These are phyloP conservation scores for Sporothrix globosa DNA, from an alignment of 2,329 filamentous ascomycete genomes.

Conservation along the genomic window DNA sequence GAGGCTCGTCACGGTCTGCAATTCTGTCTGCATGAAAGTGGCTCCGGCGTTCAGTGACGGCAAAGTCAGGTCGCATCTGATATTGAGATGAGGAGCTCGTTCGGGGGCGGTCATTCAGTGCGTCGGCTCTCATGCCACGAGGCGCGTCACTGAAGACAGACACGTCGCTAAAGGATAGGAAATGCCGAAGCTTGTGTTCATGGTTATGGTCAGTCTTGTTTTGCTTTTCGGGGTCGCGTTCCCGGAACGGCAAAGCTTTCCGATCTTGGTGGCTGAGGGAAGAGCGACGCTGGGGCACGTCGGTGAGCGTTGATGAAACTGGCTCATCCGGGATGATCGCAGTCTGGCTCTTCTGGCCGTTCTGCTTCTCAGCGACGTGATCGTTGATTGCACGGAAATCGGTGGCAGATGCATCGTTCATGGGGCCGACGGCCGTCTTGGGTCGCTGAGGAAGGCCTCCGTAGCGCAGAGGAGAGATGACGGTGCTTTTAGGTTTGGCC, in stretches of 20 bases:
- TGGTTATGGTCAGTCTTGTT: not conserved
- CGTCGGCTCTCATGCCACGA: not conserved
- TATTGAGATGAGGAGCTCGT: not conserved
- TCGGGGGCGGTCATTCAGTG: not conserved
- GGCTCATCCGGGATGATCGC: not conserved
- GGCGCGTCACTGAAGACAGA: not conserved
- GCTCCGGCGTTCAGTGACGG: not conserved
- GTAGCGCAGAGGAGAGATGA: not conserved
- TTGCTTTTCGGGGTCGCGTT: not conserved
- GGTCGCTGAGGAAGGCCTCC: slow-evolving; percentile 26
- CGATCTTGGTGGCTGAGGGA: slow-evolving; percentile 25
- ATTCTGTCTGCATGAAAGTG: not conserved
- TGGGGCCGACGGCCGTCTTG: slow-evolving; percentile 30
- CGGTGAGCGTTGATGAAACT: not conserved
- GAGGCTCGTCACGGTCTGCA: slow-evolving; percentile 1
- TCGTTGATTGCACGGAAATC: slow-evolving; percentile 12
- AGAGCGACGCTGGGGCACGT: slow-evolving; percentile 26
- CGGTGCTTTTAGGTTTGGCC: not conserved
- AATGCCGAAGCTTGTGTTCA: slow-evolving; percentile 15
- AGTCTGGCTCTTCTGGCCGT: slow-evolving; percentile 19
- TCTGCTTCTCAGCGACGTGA: slow-evolving; percentile 3
- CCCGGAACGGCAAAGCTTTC: not conserved
- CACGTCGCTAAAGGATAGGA: slow-evolving; percentile 18
- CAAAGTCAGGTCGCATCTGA: slow-evolving; percentile 12
- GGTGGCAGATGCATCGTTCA: not conserved